These are phyloP conservation scores for Microcyclosporella mali DNA, from an alignment of 2,329 filamentous ascomycete genomes.

Conservation along the genomic window DNA sequence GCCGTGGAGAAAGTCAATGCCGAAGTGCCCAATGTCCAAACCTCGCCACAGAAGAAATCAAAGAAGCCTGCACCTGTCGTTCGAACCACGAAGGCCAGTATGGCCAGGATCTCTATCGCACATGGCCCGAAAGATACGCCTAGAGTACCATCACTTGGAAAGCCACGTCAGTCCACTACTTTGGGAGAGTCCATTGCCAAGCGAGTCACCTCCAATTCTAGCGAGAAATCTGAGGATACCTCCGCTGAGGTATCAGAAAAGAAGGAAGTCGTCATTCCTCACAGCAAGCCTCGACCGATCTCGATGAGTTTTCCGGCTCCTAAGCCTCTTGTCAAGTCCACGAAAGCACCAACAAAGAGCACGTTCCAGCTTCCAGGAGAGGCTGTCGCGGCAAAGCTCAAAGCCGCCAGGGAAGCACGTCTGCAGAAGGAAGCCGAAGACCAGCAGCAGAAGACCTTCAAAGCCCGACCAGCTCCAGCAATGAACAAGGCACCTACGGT, in stretches of 20 bases:
- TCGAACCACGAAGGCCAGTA: conserved; percentile 28
- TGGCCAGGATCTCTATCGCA: conserved; percentile 27
- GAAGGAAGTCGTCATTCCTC: conserved; percentile 28
- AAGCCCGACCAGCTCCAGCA: conserved; percentile 41
- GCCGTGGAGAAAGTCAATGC: conserved; percentile 42
- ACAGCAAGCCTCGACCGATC: conserved; percentile 43
- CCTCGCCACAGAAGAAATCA: conserved; percentile 25
- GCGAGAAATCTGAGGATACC: conserved; percentile 8
- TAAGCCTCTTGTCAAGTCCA: conserved; percentile 44
- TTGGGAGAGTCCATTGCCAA: conserved; percentile 14
- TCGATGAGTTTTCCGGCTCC: conserved; percentile 44
- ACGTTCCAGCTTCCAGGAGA: conserved; percentile 50
- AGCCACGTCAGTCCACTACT: conserved; percentile 18
- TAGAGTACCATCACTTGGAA: conserved; percentile 13
- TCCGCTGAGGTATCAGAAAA: conserved; percentile 13
- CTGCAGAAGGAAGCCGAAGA: conserved; percentile 38
- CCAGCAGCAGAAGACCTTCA: conserved; percentile 37
- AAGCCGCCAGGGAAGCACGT: conserved; percentile 45
- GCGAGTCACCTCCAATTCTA: conserved; percentile 15
- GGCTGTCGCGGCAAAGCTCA: conserved; percentile 48
- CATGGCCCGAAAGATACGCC: conserved; percentile 22
- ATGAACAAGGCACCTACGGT: conserved; percentile 28
- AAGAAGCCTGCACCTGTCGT: conserved; percentile 25
- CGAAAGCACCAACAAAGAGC: conserved; percentile 45
- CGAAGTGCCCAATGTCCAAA: conserved; percentile 28